Evolutionary conservation across 2,329 filamentous ascomycete genomes (phyloP).

Genomic region (Emergomyces pasteurianus): DNA sequence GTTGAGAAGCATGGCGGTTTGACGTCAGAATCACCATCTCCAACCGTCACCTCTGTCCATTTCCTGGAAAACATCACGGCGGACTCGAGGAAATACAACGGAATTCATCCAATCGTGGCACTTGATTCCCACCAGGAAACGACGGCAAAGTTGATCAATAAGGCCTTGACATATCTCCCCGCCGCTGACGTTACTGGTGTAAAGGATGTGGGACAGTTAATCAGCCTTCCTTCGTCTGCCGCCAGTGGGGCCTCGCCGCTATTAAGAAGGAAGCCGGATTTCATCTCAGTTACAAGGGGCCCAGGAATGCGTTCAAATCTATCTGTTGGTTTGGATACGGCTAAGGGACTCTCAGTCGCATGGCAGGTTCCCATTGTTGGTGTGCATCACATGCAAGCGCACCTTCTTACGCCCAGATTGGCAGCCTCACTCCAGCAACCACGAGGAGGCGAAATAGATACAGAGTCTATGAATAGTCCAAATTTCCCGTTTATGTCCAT

Average conservation of each 20-base stretch:
- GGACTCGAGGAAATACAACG: constrained; percentile 60
- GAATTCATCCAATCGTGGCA: constrained; percentile 68
- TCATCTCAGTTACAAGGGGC: constrained; percentile 79
- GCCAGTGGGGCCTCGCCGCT: constrained; percentile 13
- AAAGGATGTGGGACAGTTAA: not conserved
- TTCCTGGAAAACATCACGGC: constrained; percentile 76
- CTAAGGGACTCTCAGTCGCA: constrained; percentile 74
- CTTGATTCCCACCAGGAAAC: constrained; percentile 62
- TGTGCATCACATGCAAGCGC: constrained; percentile 96
- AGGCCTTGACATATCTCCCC: constrained; percentile 49
- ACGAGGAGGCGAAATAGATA: not conserved
- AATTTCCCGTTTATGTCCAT: constrained; percentile 77
- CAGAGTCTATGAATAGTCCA: constrained; percentile 27
- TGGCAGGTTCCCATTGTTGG: constrained; percentile 74
- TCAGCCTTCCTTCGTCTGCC: not conserved
- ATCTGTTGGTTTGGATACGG: constrained; percentile 64
- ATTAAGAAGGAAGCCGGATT: constrained; percentile 51
- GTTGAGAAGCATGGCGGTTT: constrained; percentile 44
- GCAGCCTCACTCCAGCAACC: constrained; percentile 46
- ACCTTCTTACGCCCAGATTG: constrained; percentile 77
- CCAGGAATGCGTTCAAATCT: constrained; percentile 79
- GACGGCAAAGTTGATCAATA: constrained; percentile 55
- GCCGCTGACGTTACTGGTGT: not conserved
- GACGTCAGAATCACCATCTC: not conserved
- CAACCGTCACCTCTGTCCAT: constrained; percentile 45